Base-by-base conservation (phyloP, 208 protist genomes). In the Herpetomonas samuelpessoai region DNA sequence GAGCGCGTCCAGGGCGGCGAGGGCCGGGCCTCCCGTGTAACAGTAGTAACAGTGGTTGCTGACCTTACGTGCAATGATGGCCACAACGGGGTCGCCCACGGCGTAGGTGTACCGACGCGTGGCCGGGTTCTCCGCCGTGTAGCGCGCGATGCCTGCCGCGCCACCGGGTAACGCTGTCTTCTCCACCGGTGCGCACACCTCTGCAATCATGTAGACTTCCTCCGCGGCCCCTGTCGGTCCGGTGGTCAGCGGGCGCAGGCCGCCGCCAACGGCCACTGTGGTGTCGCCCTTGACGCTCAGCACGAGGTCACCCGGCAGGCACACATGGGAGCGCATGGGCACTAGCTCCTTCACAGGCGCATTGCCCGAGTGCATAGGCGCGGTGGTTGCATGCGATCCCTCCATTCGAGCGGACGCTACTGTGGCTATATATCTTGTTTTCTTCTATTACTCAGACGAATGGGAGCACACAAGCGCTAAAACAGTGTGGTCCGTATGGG, bases 241-340 rank as follows among this genome's bases (percentile, higher is more conserved):
- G 73, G 26, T 47, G 27, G 54, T 28, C 48, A 81, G 39, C n/a
- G 62, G 67, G 14, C 68, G 72, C 18, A 94, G 79, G 18, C 82
- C 85, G 22, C 68, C 70, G n/a, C 81, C 83, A 4, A 95, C 62
- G 12, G 76, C 51, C 14, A 95, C 83, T 19, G 86, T 72, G 3
- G 81, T 83, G 9, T 30, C 25, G 12, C 65, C 56, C 9, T 62
- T 57, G 26, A 83, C 56, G 27, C 67, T 39, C 25, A 95, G 63
- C 1, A 95, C 85, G 14, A 82, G 74, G n/a, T 95, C 85, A 14
- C 88, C 88, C 10, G 88, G 88, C 0, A 95, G 74, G 59, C 81
- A 95, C 27, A 95, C 83, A 53, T 90, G 75, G 2, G 63, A 61
- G 29, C 65, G 64, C 30, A 83, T 29, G n/a, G 79, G 71, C 12